Conservation (phyloP, 2,329 filamentous ascomycete species). For the Colletotrichum tropicicola region DNA sequence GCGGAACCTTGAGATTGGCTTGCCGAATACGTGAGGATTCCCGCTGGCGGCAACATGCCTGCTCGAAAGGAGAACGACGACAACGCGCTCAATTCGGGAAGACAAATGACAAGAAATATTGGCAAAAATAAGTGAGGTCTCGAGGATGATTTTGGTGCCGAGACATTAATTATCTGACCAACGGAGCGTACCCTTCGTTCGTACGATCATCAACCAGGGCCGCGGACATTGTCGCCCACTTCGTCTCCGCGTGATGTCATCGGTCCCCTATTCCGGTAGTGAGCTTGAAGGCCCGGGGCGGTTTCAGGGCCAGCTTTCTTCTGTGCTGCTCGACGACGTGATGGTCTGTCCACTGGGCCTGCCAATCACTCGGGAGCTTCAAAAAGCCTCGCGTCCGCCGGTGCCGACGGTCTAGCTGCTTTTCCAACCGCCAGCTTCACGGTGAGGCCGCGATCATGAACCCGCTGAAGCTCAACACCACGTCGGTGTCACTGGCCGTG, state of each 20-base stretch:
- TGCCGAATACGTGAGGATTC: not conserved
- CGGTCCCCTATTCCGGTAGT: conserved; percentile 27
- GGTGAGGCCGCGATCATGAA: conserved; percentile 51
- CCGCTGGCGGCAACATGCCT: not conserved
- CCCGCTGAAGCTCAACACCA: conserved; percentile 70
- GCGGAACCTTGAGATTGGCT: conserved; percentile 13
- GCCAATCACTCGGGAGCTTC: conserved; percentile 10
- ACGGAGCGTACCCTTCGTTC: not conserved
- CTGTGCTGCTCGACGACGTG: conserved; percentile 10
- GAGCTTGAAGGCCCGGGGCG: not conserved
- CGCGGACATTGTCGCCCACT: conserved; percentile 24
- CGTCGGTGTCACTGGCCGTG: conserved; percentile 83
- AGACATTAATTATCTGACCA: no score
- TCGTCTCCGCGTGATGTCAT: conserved; percentile 27
- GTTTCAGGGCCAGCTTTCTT: conserved; percentile 20
- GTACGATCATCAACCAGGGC: not conserved
- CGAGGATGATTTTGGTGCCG: not conserved
- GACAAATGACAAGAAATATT: not conserved
- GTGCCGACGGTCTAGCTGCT: not conserved
- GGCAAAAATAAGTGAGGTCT: not conserved
- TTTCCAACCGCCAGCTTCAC: not conserved
- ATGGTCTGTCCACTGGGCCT: conserved; percentile 18
- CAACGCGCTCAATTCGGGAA: not conserved
- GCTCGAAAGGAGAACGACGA: not conserved
- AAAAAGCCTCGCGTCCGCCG: conserved; percentile 5